These are phyloP conservation scores for Psilocybe cyanescens DNA, from an alignment of 768 basidiomycete genomes.

Conservation along the genomic window DNA sequence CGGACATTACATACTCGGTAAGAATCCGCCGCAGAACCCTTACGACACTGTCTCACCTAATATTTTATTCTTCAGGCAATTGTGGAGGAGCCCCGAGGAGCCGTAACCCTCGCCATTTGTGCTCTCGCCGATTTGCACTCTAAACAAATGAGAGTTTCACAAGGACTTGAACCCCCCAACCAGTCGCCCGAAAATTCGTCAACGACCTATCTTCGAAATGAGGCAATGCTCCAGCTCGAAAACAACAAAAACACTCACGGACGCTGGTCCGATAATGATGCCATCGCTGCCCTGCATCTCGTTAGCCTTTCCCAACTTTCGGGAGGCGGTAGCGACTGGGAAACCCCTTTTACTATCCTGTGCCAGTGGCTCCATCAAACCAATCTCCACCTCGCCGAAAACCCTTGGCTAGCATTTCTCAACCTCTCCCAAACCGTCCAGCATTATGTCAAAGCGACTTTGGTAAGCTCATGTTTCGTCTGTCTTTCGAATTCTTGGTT, in stretches of 20 bases:
- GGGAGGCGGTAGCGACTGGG: slow-evolving; percentile 73
- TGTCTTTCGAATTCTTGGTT: slow-evolving; percentile 17
- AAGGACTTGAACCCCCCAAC: slow-evolving; percentile 61
- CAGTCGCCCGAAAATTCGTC: slow-evolving; percentile 56
- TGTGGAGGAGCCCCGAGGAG: slow-evolving; percentile 67
- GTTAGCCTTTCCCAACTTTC: slow-evolving; percentile 74
- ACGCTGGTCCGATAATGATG: slow-evolving; percentile 67
- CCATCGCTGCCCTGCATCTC: slow-evolving; percentile 78
- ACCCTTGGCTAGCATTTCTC: slow-evolving; percentile 62
- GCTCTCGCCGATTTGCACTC: slow-evolving; percentile 77
- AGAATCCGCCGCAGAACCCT: slow-evolving; percentile 27
- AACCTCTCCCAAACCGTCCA: slow-evolving; percentile 57
- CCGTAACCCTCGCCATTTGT: slow-evolving; percentile 73
- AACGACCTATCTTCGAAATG: slow-evolving; percentile 69
- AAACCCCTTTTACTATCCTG: slow-evolving; percentile 66
- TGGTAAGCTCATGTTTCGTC: slow-evolving; percentile 53
- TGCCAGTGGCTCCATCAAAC: slow-evolving; percentile 78
- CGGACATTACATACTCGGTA: slow-evolving; percentile 69
- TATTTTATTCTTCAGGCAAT: slow-evolving; percentile 46
- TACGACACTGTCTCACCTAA: neutral
- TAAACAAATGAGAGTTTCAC: slow-evolving; percentile 61
- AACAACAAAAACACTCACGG: slow-evolving; percentile 57
- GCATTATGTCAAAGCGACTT: slow-evolving; percentile 67
- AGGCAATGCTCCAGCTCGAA: slow-evolving; percentile 65
- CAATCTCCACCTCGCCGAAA: slow-evolving; percentile 63